Evolutionary conservation across 78 protist species (phyloP), one percentile per base, ranked within the genome.

Genomic region (Capsaspora owczarzaki): DNA sequence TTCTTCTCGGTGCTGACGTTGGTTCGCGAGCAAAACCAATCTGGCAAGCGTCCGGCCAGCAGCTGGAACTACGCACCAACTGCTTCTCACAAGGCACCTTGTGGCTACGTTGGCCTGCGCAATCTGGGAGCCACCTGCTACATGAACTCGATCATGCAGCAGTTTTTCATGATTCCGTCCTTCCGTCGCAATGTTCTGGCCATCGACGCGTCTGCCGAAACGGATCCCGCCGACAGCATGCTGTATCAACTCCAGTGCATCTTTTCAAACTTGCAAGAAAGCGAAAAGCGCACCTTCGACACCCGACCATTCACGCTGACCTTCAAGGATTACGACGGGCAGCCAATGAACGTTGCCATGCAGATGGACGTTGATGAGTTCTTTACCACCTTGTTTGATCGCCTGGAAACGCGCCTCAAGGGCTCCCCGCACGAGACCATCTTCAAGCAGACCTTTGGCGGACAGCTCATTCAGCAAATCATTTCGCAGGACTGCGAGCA

Each of bases 111-210:
- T 8, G 96, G 96, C 1, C 79, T 95, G 40, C 23, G 44, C 25
- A 95, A 95, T 72, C 82, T 94, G 49, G 98, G 98, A 37, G 90
- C 91, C 86, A 94, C 93, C 23, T 94, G 97, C 74, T 94, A 85
- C 84, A 90, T 94, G 93, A 91, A 90, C 79, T 77, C 90, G 37
- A 80, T 86, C 23, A 79, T 94, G 47, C 96, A 93, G 88, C 86
- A 78, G 81, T 56, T 86, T 43, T 82, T 61, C 66, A 35, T 76
- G 68, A 43, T 78, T 19, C 85, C 83, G 2, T 56, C 25, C 29
- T 66, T 70, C 40, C 72, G 82, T 19, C 41, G n/a, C 10, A 76
- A 33, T 14, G 4, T 81, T 37, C 69, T 81, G 6, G 43, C 2
- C 43, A 63, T 61, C 51, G 42, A 12, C 47, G 47, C 46, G 0